These are phyloP conservation scores for Limnanthes douglasii DNA, from an alignment of 345 rosid genomes.

Conservation along the genomic window DNA sequence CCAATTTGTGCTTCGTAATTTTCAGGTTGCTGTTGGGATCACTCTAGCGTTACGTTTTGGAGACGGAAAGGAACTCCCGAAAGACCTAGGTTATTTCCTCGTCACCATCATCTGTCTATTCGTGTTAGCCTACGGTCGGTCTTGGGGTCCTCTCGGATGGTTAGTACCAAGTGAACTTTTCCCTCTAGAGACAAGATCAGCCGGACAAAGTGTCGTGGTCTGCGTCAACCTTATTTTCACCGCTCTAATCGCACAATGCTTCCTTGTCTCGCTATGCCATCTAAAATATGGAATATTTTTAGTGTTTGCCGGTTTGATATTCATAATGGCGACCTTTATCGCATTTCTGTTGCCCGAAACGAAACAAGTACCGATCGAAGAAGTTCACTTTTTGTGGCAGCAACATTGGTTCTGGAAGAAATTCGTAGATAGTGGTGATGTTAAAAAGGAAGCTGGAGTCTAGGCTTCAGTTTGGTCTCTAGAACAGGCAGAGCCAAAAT, in stretches of 20 bases:
- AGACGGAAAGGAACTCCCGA: slow-evolving; percentile 31
- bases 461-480: too few relatives aligned
- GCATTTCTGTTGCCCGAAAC: slow-evolving; percentile 80
- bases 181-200: slow-evolving; percentile 81
- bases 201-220: slow-evolving; percentile 83
- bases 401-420: slow-evolving; percentile 75
- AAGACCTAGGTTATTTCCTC: slow-evolving; percentile 27
- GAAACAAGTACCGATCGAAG: slow-evolving; percentile 82
- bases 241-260: slow-evolving; percentile 69
- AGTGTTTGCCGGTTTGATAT: slow-evolving; percentile 45
- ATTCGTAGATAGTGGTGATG: slow-evolving; percentile 17
- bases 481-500: too few relatives aligned
- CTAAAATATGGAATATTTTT: slow-evolving; percentile 63
- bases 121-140: slow-evolving; percentile 72
- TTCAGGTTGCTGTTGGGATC: slow-evolving; percentile 38
- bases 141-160: slow-evolving; percentile 99
- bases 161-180: slow-evolving; percentile 84
- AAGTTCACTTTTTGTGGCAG: slow-evolving; percentile 58
- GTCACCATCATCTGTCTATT: slow-evolving; percentile 52
- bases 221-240: slow-evolving; percentile 75
- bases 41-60: slow-evolving; percentile 59
- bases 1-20: background rate
- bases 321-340: slow-evolving; percentile 60
- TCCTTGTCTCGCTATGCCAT: slow-evolving; percentile 57
- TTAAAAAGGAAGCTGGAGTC: too few relatives aligned